Conservation (phyloP, 1,139 yeast genomes). For the Pichia sp. region DNA sequence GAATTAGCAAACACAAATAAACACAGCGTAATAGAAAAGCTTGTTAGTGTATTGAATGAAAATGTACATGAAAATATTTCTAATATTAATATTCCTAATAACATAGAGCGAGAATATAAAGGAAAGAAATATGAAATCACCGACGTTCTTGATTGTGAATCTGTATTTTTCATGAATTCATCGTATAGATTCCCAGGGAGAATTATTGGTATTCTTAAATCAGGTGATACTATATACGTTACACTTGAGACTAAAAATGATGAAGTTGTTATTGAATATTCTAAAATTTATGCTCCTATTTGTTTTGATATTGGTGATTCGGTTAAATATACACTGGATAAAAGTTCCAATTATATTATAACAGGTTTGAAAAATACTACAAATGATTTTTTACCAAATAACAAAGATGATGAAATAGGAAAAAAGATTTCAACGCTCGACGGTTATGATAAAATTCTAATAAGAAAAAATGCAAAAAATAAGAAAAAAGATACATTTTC, state of each 20-base stretch:
- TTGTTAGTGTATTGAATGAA: neutral
- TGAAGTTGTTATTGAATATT: slow-evolving; percentile 2
- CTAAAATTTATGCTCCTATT: slow-evolving; percentile 27
- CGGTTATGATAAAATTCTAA: slow-evolving; percentile 47
- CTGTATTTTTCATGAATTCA: slow-evolving; percentile 3
- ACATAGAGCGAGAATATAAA: neutral
- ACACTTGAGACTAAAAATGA: slow-evolving; percentile 3
- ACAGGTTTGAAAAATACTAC: slow-evolving; percentile 36
- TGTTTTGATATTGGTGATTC: slow-evolving; percentile 39
- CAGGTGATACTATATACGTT: neutral
- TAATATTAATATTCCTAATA: no score
- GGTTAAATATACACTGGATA: slow-evolving; percentile 26
- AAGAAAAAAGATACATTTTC: neutral
- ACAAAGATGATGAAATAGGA: slow-evolving; percentile 26
- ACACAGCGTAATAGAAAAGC: neutral
- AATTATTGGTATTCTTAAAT: neutral
- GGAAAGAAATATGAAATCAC: neutral
- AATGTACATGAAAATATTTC: neutral
- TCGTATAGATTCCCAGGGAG: slow-evolving; percentile 3
- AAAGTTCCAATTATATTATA: slow-evolving; percentile 33
- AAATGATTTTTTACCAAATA: slow-evolving; percentile 11
- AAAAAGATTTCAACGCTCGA: slow-evolving; percentile 32
- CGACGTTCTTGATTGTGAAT: slow-evolving; percentile 6
- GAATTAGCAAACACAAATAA: neutral
- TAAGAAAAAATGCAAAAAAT: slow-evolving; percentile 22